Base-by-base conservation (phyloP, 2,329 filamentous ascomycete genomes). In the Ophiocordyceps camponoti-rufipedis region DNA sequence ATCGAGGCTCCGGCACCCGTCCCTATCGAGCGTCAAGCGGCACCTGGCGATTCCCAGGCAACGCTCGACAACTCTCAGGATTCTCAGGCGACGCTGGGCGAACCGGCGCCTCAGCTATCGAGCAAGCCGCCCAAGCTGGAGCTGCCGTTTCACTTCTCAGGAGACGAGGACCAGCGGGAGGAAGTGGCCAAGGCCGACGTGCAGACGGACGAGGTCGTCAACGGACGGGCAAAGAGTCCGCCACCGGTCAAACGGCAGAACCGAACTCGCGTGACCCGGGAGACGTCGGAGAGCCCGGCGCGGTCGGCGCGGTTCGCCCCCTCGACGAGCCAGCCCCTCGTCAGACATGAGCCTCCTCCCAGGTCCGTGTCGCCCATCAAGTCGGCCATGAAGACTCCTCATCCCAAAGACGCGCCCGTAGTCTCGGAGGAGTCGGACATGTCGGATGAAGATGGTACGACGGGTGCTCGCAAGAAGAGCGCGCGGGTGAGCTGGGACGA, bases 401-500 rank as follows among this genome's bases (percentile, higher is more conserved):
- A 74, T 43, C 71, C 72, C 47, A 55, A 72, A 53, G 65, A 69
- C 50, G 53, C 66, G 32, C 71, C 68, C 77, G 23, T 23, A 3
- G 42, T 63, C 71, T 42, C 64, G 70, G 61, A 68, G 47, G 55
- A 65, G 23, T 72, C 70, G 3, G 71, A 69, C 52, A 60, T 57
- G 41, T 69, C 66, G 0, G 53, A 49, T 7, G 65, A 69, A 2
- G 70, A 74, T 11, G 28, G 54, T 1, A 43, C 54, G 2, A 31
- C 59, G 1, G 53, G 61, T 16, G 6, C 33, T 38, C 68, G 74
- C 48, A 85, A 78, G 62, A 85, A 81, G 59, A 73, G 70, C 38
- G 74, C 74, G 1, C 70, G 83, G 23, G 83, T 88, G 42, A 94
- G 86, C 62, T 95, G 87, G 56, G 80, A 85, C 50, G 81, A 85